Evolutionary conservation across 164 flowering plant species (phyloP), one percentile per base, ranked within the genome.

Genomic region (Vitis amurensis): DNA sequence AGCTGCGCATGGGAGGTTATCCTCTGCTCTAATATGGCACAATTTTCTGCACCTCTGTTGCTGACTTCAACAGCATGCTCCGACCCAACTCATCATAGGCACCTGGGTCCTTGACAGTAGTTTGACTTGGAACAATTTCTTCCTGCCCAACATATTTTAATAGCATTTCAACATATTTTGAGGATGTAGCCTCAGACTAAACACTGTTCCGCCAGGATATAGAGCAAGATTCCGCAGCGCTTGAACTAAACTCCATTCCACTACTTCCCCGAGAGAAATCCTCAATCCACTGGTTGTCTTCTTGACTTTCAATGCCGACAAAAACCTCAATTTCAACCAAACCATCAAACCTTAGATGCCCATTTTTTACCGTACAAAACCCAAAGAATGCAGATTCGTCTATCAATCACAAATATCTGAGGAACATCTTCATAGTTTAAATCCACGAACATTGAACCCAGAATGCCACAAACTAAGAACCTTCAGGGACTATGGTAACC

Each of bases 301-400:
- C n/a, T n/a, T n/a, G n/a, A n/a, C n/a, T n/a, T n/a, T n/a, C n/a
- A n/a, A n/a, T n/a, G n/a, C n/a, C n/a, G n/a, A n/a, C n/a, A n/a
- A 2, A 23, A 23, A 65, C 89, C 27, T 23, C 27, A 23, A 1
- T 1, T 23, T 23, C 86, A 37, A 91, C 97, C 75, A 95, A 93
- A 68, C 81, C 89, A 79, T 91, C 97, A 86, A 90, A 93, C 70
- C 91, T 93, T 73, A 91, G 56, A 78, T 23, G 27, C 27, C 27
- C 27, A 1, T 23, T 23, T 23, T 23, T 23, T 23, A 23, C 27
- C 27, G 27, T 23, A 23, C 27, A 23, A 23, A 23, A 23, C 27
- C 27, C 27, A 23, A 23, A 23, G 27, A 23, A 23, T 23, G 27
- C 1, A 1, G 27, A 23, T 23, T 23, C 27, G 1, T 23, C 27